phyloP scores from a whole-genome alignment of 2,329 filamentous ascomycete species.

The Microdochium paspali region DNA sequence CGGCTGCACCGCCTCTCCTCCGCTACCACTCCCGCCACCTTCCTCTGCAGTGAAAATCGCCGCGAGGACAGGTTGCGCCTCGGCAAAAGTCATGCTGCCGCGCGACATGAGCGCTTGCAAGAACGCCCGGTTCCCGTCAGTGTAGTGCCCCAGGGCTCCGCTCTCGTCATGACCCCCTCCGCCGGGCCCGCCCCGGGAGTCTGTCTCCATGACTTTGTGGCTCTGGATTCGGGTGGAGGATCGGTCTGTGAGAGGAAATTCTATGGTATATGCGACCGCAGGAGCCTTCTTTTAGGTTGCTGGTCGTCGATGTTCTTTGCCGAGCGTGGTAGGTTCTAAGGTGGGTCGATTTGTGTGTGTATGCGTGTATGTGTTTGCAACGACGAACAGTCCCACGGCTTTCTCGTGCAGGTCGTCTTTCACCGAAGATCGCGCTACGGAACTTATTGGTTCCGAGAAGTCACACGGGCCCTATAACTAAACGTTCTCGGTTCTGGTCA shows the following conservation, averaged over 20 bases:
- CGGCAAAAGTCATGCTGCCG: conserved; percentile 65
- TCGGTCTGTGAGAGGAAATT: not conserved
- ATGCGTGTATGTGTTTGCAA: too few species aligned
- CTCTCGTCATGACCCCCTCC: conserved; percentile 3
- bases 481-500: too few species aligned
- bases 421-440: too few species aligned
- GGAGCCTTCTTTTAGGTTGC: too few species aligned
- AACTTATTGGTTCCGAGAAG: too few species aligned
- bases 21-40: not conserved
- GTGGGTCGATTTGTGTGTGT: too few species aligned
- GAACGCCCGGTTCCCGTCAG: conserved; percentile 73
- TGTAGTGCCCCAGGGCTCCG: conserved; percentile 27
- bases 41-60: conserved; percentile 56
- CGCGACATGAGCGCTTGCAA: conserved; percentile 79
- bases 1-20: conserved; percentile 28
- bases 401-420: too few species aligned
- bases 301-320: too few species aligned
- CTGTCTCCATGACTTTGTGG: not conserved
- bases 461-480: too few species aligned
- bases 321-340: too few species aligned
- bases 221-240: not conserved
- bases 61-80: conserved; percentile 67
- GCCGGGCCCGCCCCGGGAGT: not conserved
- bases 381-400: too few species aligned
- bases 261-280: not conserved